These are phyloP conservation scores for Neckera pumila DNA, from an alignment of 225 moss, liverwort and hornwort species.

Conservation along the genomic window DNA sequence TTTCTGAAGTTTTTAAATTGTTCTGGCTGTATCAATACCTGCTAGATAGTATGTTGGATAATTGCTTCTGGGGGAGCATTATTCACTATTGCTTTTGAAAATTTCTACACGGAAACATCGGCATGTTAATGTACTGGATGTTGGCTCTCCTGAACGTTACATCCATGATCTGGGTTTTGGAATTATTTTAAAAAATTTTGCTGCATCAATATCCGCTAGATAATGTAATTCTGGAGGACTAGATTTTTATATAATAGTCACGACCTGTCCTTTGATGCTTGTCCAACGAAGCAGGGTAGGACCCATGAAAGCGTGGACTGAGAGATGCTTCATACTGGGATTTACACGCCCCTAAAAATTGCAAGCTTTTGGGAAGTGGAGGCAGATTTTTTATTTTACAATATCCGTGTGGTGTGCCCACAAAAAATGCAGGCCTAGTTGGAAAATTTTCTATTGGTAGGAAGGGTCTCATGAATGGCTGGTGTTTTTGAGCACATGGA, in stretches of 20 bases:
- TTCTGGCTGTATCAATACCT: background rate
- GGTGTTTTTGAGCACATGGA: background rate
- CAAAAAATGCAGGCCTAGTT: background rate
- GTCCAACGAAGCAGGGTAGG: background rate
- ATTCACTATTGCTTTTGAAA: background rate
- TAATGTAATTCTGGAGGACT: background rate
- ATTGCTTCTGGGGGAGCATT: background rate
- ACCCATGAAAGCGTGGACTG: constrained; percentile 6
- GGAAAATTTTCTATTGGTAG: background rate
- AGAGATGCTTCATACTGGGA: background rate
- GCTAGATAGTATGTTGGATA: background rate
- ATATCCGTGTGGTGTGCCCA: background rate
- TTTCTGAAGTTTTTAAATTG: background rate
- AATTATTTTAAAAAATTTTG: background rate
- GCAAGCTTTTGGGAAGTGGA: background rate
- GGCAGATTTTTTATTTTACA: background rate
- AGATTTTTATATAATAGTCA: background rate
- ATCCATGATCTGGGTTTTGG: background rate
- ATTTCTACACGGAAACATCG: background rate
- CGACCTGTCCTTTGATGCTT: constrained; percentile 5
- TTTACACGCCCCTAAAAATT: background rate
- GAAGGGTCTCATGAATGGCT: background rate
- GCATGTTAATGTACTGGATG: background rate
- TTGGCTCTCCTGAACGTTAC: background rate
- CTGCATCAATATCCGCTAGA: background rate